These are phyloP conservation scores for Zarea fungicola DNA, from an alignment of 2,329 filamentous ascomycete species.

Conservation along the genomic window DNA sequence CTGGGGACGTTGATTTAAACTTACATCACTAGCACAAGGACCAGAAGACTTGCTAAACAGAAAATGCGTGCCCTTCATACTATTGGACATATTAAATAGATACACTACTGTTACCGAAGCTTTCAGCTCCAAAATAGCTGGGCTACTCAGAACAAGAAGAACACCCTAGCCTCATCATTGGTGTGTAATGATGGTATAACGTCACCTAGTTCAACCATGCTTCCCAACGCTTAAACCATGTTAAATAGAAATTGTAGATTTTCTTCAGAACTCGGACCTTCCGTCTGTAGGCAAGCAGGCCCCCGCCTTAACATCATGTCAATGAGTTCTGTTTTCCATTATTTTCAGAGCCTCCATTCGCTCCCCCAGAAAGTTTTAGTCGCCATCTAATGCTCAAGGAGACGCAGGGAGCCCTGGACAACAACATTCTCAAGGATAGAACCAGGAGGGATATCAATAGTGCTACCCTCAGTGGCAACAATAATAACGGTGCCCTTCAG, in stretches of 20 bases:
- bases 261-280: background rate
- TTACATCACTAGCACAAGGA: background rate
- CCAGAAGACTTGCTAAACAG: background rate
- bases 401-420: slow-evolving; percentile 88
- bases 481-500: slow-evolving; percentile 99
- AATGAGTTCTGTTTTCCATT: background rate
- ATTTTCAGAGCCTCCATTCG: background rate
- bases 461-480: slow-evolving; percentile 94
- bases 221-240: background rate
- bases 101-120: slow-evolving; percentile 9
- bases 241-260: background rate
- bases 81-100: slow-evolving; percentile 12
- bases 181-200: background rate
- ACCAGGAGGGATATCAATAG: slow-evolving; percentile 94
- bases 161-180: background rate
- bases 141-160: slow-evolving; percentile 6
- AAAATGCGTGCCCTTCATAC: slow-evolving; percentile 7
- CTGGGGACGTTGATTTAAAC: background rate
- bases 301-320: background rate
- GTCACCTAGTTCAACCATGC: background rate
- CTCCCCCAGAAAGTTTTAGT: background rate
- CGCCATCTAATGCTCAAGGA: slow-evolving; percentile 56
- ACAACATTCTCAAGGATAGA: slow-evolving; percentile 98
- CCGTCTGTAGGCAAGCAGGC: background rate
- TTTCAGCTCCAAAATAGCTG: slow-evolving; percentile 3